A percentile compares a stretch with the other conserved stretches of the same genome.
Evolutionary conservation across 1,284 basidiomycete genomes (phyloP).

Genomic region (Sporisorium scitamineum): DNA sequence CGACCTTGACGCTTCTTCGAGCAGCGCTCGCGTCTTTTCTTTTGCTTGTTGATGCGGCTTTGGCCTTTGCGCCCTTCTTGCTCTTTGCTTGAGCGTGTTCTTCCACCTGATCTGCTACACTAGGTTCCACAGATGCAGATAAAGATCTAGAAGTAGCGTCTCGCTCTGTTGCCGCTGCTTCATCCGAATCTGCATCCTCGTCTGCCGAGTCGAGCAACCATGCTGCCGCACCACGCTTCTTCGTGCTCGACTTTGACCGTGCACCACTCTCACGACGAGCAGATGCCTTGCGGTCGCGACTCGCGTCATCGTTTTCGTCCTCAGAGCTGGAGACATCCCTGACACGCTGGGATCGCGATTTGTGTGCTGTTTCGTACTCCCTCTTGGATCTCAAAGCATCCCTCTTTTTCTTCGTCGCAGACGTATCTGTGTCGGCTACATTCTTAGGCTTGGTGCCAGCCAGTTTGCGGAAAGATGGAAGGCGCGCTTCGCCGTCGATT

Average conservation of each 20-base stretch:
- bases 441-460: constrained; percentile 13
- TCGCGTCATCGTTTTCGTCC: constrained; percentile 21
- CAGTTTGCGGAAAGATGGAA: constrained; percentile 56
- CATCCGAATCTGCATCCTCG: constrained; percentile 30
- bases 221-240: constrained; percentile 31
- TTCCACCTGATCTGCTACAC: constrained; percentile 9
- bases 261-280: constrained; percentile 5
- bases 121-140: constrained; percentile 33
- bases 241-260: constrained; percentile 12
- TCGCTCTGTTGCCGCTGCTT: constrained; percentile 11
- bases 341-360: constrained; percentile 8
- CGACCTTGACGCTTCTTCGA: constrained; percentile 25
- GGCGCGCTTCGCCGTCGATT: constrained; percentile 16
- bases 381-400: constrained; percentile 4
- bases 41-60: constrained; percentile 4
- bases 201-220: constrained; percentile 20
- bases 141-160: constrained; percentile 27
- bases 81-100: constrained; percentile 2
- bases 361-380: constrained; percentile 4
- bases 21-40: constrained; percentile 18
- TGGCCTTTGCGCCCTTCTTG: constrained; percentile 29
- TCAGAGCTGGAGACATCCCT: constrained; percentile 15
- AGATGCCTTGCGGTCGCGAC: background rate
- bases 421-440: background rate
- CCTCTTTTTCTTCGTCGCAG: constrained; percentile 8